Base-by-base conservation (phyloP, 345 rosid species). In the Linum usitatissimum region DNA sequence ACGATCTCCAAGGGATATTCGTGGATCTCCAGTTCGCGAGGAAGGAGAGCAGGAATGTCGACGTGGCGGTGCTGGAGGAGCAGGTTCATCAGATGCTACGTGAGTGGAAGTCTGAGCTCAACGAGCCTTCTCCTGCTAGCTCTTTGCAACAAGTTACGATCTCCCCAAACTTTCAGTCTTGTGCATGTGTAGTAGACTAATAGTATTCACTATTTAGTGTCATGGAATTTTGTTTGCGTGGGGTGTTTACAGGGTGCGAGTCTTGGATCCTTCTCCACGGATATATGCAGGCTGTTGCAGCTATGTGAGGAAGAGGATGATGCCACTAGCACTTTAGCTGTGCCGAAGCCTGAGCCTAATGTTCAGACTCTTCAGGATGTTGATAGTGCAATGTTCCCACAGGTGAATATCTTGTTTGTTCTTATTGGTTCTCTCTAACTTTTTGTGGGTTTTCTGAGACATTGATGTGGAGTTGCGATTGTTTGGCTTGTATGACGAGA, bases 1-100 rank as follows among this genome's bases (percentile, higher is more conserved):
- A 90, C 86, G 99, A 94, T 76, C 78, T 94, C 68, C 97, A 94
- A 70, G 96, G 86, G 28, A 82, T 82, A 82, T 78, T 93, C 61
- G 53, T 79, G 74, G 92, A 94, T 78, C 91, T 94, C 70, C 99
- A 94, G 65, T 84, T 80, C 74, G 97, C 99, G 0, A 81, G 95
- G 76, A 94, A 88, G 75, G 96, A 88, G 71, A 83, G 93, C 67
- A 91, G 99, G 18, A n/a, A 8, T 6, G 23, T 73, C 45, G 96
- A 94, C 73, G 97, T 72, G 1, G 71, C 79, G 1, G 80, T 94
- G 45, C 95, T 94, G 6, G 99, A 88, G 79, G 99, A 94, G 79
- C 99, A 88, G 76, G 96, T 90, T 12, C 96, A 94, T 73, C 99
- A 94, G 87, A 94, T 90, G 99, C 97, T 94, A 19, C 87, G 97